Evolutionary conservation across 345 rosid species (phyloP), one percentile per base, ranked within the genome.

Genomic region (Turnera subulata): DNA sequence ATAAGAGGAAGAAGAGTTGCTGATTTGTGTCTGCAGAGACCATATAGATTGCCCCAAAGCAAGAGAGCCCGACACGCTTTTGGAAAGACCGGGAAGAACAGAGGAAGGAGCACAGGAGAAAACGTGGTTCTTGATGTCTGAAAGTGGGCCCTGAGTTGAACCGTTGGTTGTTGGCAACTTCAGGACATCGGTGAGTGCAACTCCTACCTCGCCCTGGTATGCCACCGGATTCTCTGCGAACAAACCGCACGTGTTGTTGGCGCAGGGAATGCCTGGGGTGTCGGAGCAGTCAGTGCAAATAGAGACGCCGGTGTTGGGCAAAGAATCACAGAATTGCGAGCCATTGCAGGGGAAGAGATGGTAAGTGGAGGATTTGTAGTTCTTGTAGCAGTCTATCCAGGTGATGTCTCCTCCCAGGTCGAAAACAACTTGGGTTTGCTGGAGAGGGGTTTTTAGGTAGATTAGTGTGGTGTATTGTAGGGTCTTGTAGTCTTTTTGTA

Each of bases 21-120:
- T 59, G 48, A 73, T 37, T 67, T 73, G 73, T 23, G 50, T 67
- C 37, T 61, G 75, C 1, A 76, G 71, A 18, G 81, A 69, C 54
- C 55, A 47, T 18, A 62, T 55, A 38, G 68, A 61, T 51, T 49
- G 13, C 9, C 76, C 76, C 2, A 71, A 46, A 1, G 71, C 56
- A 10, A 59, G 64, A 4, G 59, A 48, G 35, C 71, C 71, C 6
- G 55, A 5, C 10, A 24, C 58, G 11, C 46, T 46, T 24, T 51
- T 24, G 0, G 67, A 46, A 20, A 71, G 58, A 14, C 70, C 60
- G 1, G 40, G 16, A 26, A 66, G 60, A 21, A 66, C 63, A 18
- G 48, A 46, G 0, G 56, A n/a, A 29, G 24, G 46, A 19, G 46
- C 46, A 10, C 46, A 39, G 26, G 46, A 55, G 23, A 38, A 26